Conservation (phyloP, 2,329 filamentous ascomycete genomes). For the Talaromyces sp. region DNA sequence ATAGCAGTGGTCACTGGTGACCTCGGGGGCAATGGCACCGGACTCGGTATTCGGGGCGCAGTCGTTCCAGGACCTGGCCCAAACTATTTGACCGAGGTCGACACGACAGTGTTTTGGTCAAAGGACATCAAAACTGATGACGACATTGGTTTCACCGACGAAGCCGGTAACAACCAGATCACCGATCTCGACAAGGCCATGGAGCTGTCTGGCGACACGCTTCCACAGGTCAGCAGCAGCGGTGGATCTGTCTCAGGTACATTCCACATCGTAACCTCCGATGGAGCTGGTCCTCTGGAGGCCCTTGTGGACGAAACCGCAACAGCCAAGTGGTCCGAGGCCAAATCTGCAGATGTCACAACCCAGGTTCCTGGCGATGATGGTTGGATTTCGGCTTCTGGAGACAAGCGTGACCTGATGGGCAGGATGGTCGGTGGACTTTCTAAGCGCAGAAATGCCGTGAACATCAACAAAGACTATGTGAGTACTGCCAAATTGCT, state of each 20-base stretch:
- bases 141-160: constrained; percentile 3
- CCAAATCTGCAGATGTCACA: constrained; percentile 1
- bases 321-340: constrained; percentile 4
- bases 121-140: constrained; percentile 5
- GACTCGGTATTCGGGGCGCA: constrained; percentile 7
- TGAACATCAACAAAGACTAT: constrained; percentile 7
- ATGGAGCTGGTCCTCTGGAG: constrained; percentile 7
- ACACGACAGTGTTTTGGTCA: constrained; percentile 9
- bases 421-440: neutral
- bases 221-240: constrained; percentile 10
- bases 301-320: constrained; percentile 7
- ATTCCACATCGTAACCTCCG: constrained; percentile 8
- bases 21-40: constrained; percentile 9
- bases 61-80: constrained; percentile 6
- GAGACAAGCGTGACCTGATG: constrained; percentile 1
- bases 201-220: neutral
- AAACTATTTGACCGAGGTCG: constrained; percentile 7
- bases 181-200: constrained; percentile 1
- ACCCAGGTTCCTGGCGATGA: constrained; percentile 1
- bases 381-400: neutral
- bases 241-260: constrained; percentile 7
- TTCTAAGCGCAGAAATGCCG: constrained; percentile 1
- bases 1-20: constrained; percentile 8
- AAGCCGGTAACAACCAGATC: constrained; percentile 7
- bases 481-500: neutral